Evolutionary conservation across 176 grass and related monocot species (phyloP), one percentile per base, ranked within the genome.

Genomic region (Oryza meridionalis): DNA sequence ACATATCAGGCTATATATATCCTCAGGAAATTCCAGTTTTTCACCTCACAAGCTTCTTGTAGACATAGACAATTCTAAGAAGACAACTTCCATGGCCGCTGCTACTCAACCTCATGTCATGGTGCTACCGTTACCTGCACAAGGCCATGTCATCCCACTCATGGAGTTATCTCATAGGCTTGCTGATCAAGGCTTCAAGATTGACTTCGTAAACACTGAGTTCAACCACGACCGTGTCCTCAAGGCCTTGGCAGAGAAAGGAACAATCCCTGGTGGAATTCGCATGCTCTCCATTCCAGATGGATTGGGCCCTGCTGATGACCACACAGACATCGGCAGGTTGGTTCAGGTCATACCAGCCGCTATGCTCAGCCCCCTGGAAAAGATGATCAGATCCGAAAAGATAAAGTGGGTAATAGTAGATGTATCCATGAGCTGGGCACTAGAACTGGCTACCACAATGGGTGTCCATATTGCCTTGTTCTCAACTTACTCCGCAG

Each of bases 111-210:
- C 51, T 75, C 93, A 81, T 95, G 79, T 86, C n/a, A 44, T 95
- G 73, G 81, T 90, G 17, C 50, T 92, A 21, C 93, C 88, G 11
- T 86, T 90, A 32, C 90, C 85, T 62, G 90, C 79, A 59, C 90
- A 92, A 84, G 88, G 88, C 49, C 93, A 90, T 90, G 88, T 90
- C 77, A 86, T 95, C 71, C 90, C 90, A 5, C 77, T 95, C 80
- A 92, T 95, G 85, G 90, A 90, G 70, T 84, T 88, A 22, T 88
- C 90, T 27, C 85, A 82, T 11, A 69, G 62, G 78, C 86, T 95
- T 35, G 67, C 79, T 12, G 71, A 72, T 4, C 86, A 84, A 25
- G 93, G 88, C 24, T 82, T 95, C 27, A 84, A 84, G 67, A 55
- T 92, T 69, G 77, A 87, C 59, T 90, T 92, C 10, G 19, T 90